Evolutionary conservation across 257 asterid species (phyloP), one percentile per base, ranked within the genome.

Genomic region (Vinca minor): DNA sequence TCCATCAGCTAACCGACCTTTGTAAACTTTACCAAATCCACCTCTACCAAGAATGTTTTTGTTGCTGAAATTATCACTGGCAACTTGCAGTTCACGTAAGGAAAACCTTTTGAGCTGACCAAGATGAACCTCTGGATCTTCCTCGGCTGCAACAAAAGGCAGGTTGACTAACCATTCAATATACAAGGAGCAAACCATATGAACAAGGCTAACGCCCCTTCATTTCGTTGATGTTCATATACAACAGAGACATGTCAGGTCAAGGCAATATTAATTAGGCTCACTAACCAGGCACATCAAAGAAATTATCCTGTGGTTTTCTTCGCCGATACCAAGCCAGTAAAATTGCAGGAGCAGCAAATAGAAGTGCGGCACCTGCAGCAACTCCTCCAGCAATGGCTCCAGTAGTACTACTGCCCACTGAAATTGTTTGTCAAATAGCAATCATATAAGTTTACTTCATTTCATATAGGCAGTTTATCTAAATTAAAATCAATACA

Each of bases 361-460:
- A 88, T n/a, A 91, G 78, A 73, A 88, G 88, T 63, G 98, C 92
- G 18, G 94, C 98, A 28, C 87, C 94, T 29, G 96, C 95, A 77
- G 95, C 90, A 68, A 84, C 94, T 60, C 92, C 96, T 73, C 95
- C 94, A 46, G 95, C 95, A 75, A 86, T 91, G 64, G 96, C 91
- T 28, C 87, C 93, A 31, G 94, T 86, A 42, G 83, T 88, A 73
- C 95, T 64, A 67, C 80, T 80, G n/a, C 85, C 78, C 70, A 82
- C 87, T 87, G 85, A 76, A 85, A 60, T 31, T 32, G 62, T 56
- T 31, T 56, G 42, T 2, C 29, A 17, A 25, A 29, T 2, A 56
- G 26, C 41, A 56, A n/a, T 56, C 6, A 2, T 59, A 18, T 61
- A 50, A 29, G 38, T 29, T 1, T 26, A 35, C 38, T 12, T 28